Percentiles rank a stretch among this genome's conserved stretches.
These are phyloP conservation scores for Tillandsia leiboldiana DNA, from an alignment of 176 grass and related monocot species.

Conservation along the genomic window DNA sequence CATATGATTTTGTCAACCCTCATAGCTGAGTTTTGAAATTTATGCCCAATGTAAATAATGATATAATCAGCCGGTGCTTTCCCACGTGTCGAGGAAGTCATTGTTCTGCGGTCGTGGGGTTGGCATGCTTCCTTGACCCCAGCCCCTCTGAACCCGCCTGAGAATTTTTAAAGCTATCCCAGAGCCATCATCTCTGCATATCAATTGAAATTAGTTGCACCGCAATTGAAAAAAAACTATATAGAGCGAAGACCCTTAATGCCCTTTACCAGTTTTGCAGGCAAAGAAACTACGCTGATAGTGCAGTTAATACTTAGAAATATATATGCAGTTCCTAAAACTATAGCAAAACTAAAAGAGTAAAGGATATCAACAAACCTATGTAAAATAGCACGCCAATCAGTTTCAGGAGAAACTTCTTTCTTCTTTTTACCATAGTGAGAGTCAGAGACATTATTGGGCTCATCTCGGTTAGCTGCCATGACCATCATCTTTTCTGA, in stretches of 20 bases:
- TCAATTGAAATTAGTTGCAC: slow-evolving; percentile 21
- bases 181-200: slow-evolving; percentile 80
- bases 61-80: slow-evolving; percentile 14
- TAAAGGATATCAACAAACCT: slow-evolving; percentile 36
- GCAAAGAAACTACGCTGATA: neutral
- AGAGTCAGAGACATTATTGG: neutral
- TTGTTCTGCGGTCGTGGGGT: slow-evolving; percentile 15
- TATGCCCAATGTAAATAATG: neutral
- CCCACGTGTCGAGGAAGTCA: slow-evolving; percentile 17
- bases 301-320: too few relatives aligned
- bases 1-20: too few relatives aligned
- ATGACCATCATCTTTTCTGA: slow-evolving; percentile 87
- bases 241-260: slow-evolving; percentile 1
- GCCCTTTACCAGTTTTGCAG: slow-evolving; percentile 4
- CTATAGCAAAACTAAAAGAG: slow-evolving; percentile 3
- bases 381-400: slow-evolving; percentile 71
- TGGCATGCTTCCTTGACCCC: slow-evolving; percentile 74
- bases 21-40: too few relatives aligned
- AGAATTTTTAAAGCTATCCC: slow-evolving; percentile 63
- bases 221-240: slow-evolving; percentile 9
- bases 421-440: slow-evolving; percentile 27
- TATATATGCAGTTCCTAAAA: neutral
- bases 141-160: slow-evolving; percentile 73
- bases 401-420: slow-evolving; percentile 29
- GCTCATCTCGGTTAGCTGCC: slow-evolving; percentile 27